Evolutionary conservation across 768 basidiomycete genomes (phyloP), one percentile per base, ranked within the genome.

Genomic region (Lenzites betulinus): DNA sequence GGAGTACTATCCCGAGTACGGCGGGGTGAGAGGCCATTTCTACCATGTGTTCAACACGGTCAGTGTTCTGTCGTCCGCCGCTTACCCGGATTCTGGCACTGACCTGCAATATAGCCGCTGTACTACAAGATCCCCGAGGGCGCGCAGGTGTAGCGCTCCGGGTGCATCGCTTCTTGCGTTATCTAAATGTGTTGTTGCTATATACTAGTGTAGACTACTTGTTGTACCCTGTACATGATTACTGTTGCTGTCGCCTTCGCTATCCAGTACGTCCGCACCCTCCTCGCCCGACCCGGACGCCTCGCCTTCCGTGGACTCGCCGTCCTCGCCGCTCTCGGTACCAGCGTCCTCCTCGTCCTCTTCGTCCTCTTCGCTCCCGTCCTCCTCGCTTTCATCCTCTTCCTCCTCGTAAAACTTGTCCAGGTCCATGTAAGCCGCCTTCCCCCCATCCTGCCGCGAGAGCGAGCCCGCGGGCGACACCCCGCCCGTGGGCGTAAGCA

Each of bases 1-100:
- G 79, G 81, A 80, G 58, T 92, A 89, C 67, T 86, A 86, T 64
- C 86, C 83, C 0, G 75, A 81, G 39, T 62, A 73, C 23, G 85
- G 84, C 16, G 89, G 89, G 1, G 82, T 84, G 39, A 82, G 86
- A 62, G 87, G 88, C 0, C 90, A 92, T 69, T 84, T 76, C 62
- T 92, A 92, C 66, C 89, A 92, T 75, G 90, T 92, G 15, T 91
- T 90, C 68, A 73, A 81, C 36, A 88, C 87, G 48, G 88, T 89
- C 64, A 64, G 86, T 73, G 46, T 15, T 8, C 49, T 53, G 49
- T 20, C 7, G 30, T 20, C 20, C 20, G 26, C 23, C 15, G 38
- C 44, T 25, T 51, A 2, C 43, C 28, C 15, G 22, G 22, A 46
- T 35, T n/a, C 56, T 64, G 59, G 63, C 38, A 2, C 13, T 26